Percentiles rank a stretch among this genome's conserved stretches.
Evolutionary conservation across 805 yeast species (phyloP).

Genomic region (Cyberlindnera lachancei): DNA sequence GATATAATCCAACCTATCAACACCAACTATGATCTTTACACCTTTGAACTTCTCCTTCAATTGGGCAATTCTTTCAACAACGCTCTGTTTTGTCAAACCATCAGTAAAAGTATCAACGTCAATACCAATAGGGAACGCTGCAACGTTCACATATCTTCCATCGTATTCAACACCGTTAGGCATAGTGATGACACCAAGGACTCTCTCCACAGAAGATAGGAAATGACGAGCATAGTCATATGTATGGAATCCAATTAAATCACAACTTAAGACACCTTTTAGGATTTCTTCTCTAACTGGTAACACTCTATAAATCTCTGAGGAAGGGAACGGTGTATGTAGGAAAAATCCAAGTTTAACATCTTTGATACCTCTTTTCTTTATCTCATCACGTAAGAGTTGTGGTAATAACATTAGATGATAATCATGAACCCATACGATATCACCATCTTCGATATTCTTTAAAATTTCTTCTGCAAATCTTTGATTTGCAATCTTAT

Average conservation of each 20-base stretch:
- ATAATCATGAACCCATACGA: constrained; percentile 97
- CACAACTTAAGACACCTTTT: constrained; percentile 88
- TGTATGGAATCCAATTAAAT: constrained; percentile 96
- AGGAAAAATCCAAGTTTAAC: constrained; percentile 86
- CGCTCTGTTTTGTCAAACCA: constrained; percentile 60
- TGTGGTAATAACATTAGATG: constrained; percentile 94
- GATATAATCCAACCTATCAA: constrained; percentile 92
- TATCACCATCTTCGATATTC: constrained; percentile 70
- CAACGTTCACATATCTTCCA: constrained; percentile 73
- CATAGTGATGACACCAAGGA: constrained; percentile 71
- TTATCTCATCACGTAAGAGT: constrained; percentile 62
- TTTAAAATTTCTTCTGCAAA: constrained; percentile 72
- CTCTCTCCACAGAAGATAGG: constrained; percentile 78
- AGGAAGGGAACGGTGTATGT: constrained; percentile 97
- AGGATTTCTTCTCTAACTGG: constrained; percentile 93
- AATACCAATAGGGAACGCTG: constrained; percentile 98
- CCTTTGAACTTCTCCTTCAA: constrained; percentile 63
- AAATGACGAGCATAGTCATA: constrained; percentile 98
- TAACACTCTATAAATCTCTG: constrained; percentile 89
- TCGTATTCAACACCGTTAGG: constrained; percentile 86
- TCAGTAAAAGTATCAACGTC: constrained; percentile 87
- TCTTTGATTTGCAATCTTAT: constrained; percentile 80
- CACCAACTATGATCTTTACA: constrained; percentile 88
- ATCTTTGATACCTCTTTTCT: constrained; percentile 36
- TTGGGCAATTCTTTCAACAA: constrained; percentile 55